Percentiles rank a stretch among this genome's conserved stretches.
These are phyloP conservation scores for Aspergillus uvarum DNA, from an alignment of 2,329 filamentous ascomycete species.

Conservation along the genomic window DNA sequence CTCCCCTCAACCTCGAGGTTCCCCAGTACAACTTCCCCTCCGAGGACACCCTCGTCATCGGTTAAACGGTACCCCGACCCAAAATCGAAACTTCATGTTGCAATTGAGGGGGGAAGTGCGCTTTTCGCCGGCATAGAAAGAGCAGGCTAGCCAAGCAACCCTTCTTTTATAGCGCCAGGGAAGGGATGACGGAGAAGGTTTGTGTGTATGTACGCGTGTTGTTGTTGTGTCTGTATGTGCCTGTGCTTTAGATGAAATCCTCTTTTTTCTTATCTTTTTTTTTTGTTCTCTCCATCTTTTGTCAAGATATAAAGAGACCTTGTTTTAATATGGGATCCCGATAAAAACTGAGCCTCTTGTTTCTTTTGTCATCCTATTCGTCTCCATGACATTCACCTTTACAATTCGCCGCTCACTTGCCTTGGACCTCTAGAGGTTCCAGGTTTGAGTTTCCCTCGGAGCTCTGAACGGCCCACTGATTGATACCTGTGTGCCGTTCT, in stretches of 20 bases:
- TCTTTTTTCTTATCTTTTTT: constrained; percentile 29
- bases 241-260: constrained; percentile 34
- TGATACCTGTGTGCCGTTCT: too few relatives aligned
- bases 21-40: constrained; percentile 90
- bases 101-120: not conserved
- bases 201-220: constrained; percentile 9
- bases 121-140: not conserved
- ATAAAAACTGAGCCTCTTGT: constrained; percentile 34
- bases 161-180: constrained; percentile 3
- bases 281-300: constrained; percentile 12
- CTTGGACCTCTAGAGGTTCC: too few relatives aligned
- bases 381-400: too few relatives aligned
- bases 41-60: constrained; percentile 85
- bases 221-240: not conserved
- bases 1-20: constrained; percentile 95
- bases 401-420: too few relatives aligned
- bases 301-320: constrained; percentile 38
- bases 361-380: not conserved
- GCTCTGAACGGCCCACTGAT: too few relatives aligned
- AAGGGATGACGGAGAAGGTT: constrained; percentile 20
- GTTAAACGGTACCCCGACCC: constrained; percentile 59
- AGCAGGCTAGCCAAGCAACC: not conserved
- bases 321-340: constrained; percentile 42
- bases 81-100: constrained; percentile 6
- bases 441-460: too few relatives aligned